A percentile compares a stretch with the other conserved stretches of the same genome.
phyloP scores from a whole-genome alignment of 2,329 filamentous ascomycete species.

The Xylaria sp. region DNA sequence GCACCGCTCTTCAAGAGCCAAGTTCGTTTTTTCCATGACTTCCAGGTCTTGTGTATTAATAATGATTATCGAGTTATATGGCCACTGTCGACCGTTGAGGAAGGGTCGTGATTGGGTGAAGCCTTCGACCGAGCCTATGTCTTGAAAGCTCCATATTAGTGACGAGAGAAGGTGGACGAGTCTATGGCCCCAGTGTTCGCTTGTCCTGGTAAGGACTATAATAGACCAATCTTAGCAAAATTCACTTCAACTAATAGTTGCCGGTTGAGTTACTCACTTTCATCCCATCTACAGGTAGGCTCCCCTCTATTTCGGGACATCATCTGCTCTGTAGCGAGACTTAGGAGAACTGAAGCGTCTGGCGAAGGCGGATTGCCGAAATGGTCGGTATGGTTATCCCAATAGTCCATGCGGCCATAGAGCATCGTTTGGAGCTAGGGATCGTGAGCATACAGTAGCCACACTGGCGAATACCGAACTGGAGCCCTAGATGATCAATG shows the following conservation, averaged over 20 bases:
- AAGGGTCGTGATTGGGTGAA: not conserved
- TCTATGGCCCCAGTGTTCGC: not conserved
- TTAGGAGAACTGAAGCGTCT: not conserved
- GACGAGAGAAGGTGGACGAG: not conserved
- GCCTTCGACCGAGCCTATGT: too few species aligned
- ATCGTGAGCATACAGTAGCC: not conserved
- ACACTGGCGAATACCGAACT: not conserved
- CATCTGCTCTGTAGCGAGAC: not conserved
- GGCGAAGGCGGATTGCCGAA: not conserved
- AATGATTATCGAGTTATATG: not conserved
- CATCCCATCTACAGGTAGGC: not conserved
- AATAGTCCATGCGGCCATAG: conserved; percentile 12
- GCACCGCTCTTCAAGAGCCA: not conserved
- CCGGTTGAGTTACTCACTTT: not conserved
- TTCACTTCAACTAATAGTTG: not conserved
- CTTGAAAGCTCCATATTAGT: not conserved
- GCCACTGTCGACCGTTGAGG: not conserved
- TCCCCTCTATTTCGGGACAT: not conserved
- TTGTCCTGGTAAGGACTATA: not conserved
- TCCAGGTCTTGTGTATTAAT: not conserved
- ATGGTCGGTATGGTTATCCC: not conserved
- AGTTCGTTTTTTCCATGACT: not conserved
- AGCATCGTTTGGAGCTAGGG: conserved; percentile 18
- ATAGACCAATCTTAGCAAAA: not conserved
- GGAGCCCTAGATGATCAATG: not conserved